Evolutionary conservation across 768 basidiomycete genomes (phyloP).

Genomic region (Boletus tylopilopsis): DNA sequence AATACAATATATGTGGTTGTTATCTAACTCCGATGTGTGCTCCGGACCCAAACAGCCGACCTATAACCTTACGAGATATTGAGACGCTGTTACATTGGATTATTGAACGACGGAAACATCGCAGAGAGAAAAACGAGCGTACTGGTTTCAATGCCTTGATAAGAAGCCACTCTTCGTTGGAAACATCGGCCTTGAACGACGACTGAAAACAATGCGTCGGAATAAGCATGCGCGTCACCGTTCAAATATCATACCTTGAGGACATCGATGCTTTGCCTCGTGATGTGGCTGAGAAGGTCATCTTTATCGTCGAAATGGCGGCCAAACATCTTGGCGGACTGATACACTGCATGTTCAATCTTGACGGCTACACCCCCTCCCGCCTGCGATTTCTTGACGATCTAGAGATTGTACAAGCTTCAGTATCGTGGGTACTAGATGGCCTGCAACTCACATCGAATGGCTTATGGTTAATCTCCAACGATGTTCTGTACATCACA

Average conservation of each 20-base stretch:
- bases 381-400: conserved; percentile 91
- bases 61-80: conserved; percentile 34
- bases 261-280: conserved; percentile 91
- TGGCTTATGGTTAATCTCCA: conserved; percentile 96
- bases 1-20: conserved; percentile 29
- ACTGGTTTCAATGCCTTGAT: conserved; percentile 86
- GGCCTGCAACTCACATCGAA: conserved; percentile 53
- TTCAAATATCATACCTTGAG: conserved; percentile 60
- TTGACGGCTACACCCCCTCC: conserved; percentile 97
- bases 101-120: neutral
- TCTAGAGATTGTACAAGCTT: conserved; percentile 37
- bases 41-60: too few relatives aligned
- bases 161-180: conserved; percentile 89
- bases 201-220: conserved; percentile 41
- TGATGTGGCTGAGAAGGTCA: conserved; percentile 86
- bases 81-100: conserved; percentile 31
- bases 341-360: conserved; percentile 96
- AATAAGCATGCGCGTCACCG: neutral
- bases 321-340: conserved; percentile 93
- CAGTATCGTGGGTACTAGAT: neutral
- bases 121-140: neutral
- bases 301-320: conserved; percentile 97
- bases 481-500: conserved; percentile 62
- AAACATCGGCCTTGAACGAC: conserved; percentile 85
- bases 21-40: conserved; percentile 29